Evolutionary conservation across 2,329 filamentous ascomycete species (phyloP), one percentile per base, ranked within the genome.

Genomic region (Talaromyces albobiverticillius): DNA sequence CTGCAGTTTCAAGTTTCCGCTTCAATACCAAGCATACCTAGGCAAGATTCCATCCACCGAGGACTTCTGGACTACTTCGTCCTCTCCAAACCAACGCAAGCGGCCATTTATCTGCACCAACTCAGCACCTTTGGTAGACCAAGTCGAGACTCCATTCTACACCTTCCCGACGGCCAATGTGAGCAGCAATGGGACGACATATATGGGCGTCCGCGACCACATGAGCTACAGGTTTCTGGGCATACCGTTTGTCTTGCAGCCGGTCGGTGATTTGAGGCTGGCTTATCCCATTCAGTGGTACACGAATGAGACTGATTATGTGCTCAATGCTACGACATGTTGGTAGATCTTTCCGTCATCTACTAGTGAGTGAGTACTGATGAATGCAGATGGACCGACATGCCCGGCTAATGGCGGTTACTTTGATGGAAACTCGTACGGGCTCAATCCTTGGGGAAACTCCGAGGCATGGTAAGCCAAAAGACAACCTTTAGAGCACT

Each of bases 251-350:
- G 13, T 34, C 3, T 10, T 34, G 3, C 31, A 34, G 13, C 31
- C 31, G 6, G 31, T 34, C 4, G 31, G 31, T 10, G 31, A 34
- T 14, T 10, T 34, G 7, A 4, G 31, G 6, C 13, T 34, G 13
- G 31, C 31, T 3, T 34, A 6, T 4, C 31, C 31, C 31, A 14
- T 45, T 25, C 41, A 45, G 14, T 45, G 22, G 41, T 45, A 45
- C 22, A 45, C 41, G 8, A 45, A 45, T 16, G 41, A 45, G 41
- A 45, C 41, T 8, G 13, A 45, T 3, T 25, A 45, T 45, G 41
- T 45, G 5, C 41, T 45, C 9, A 45, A 45, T 45, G 41, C 41
- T 25, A 45, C 41, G 18, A 45, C 41, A n/a, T 45, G 41, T 45
- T 7, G 25, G 41, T 45, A 10, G 8, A 13, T 34, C 4, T 3